Evolutionary conservation across 2,329 filamentous ascomycete genomes (phyloP).

Genomic region (Neofusicoccum parvum): DNA sequence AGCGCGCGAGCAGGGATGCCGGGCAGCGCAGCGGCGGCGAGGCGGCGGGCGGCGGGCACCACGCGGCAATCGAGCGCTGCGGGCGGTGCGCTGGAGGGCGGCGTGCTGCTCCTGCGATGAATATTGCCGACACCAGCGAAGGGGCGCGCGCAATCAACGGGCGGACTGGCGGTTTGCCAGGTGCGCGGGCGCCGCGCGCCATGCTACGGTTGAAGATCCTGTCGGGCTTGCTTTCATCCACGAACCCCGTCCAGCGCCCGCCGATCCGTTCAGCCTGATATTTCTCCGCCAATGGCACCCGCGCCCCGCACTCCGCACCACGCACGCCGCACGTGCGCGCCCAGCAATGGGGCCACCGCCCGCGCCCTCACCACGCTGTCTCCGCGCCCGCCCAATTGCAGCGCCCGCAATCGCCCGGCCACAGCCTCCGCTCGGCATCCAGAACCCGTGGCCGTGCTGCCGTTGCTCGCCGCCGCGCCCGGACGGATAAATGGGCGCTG

Average conservation of each 20-base stretch:
- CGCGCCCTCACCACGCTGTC: too few species aligned
- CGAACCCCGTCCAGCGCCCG: slow-evolving; percentile 14
- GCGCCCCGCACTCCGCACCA: slow-evolving; percentile 13
- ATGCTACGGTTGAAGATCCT: slow-evolving; percentile 20
- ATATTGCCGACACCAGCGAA: slow-evolving; percentile 15
- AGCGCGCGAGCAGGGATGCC: slow-evolving; percentile 18
- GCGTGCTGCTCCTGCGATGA: not conserved
- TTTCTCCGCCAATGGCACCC: slow-evolving; percentile 20
- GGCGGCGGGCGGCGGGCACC: not conserved
- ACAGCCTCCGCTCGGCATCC: not conserved
- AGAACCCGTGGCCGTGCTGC: slow-evolving; percentile 7
- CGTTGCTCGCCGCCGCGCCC: not conserved
- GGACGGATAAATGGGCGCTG: slow-evolving; percentile 8
- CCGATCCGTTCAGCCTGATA: slow-evolving; percentile 17
- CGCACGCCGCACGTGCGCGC: slow-evolving; percentile 1
- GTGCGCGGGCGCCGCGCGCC: not conserved
- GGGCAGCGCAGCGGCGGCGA: slow-evolving; percentile 17
- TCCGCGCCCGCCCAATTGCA: not conserved
- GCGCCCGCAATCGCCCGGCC: not conserved
- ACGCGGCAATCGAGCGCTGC: slow-evolving; percentile 5
- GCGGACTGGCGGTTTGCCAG: slow-evolving; percentile 12
- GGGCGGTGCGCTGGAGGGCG: not conserved
- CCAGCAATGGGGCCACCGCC: not conserved
- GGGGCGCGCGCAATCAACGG: slow-evolving; percentile 13
- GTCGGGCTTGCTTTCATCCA: slow-evolving; percentile 19